Conservation (phyloP, 129 eudicot genomes). For the Glebionis coronaria region DNA sequence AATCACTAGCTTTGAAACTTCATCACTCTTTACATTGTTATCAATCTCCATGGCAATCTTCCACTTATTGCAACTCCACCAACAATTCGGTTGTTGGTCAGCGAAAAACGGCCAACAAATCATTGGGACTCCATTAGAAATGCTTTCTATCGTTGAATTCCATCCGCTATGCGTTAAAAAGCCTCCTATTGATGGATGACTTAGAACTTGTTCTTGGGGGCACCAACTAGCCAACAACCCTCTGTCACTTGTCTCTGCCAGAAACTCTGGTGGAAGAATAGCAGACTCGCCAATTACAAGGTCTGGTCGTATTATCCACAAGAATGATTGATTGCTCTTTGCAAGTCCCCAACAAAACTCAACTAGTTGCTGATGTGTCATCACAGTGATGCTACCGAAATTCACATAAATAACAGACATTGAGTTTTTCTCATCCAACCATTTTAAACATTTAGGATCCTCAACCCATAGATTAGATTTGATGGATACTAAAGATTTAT, state of each 20-base stretch:
- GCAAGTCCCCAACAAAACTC: constrained; percentile 46
- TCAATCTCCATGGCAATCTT: constrained; percentile 33
- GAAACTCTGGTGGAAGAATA: constrained; percentile 22
- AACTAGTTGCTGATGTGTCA: constrained; percentile 28
- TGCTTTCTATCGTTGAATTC: constrained; percentile 34
- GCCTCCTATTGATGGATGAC: constrained; percentile 26
- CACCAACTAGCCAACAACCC: constrained; percentile 38
- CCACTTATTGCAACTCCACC: constrained; percentile 34
- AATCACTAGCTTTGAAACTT: constrained; percentile 31
- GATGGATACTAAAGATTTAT: constrained; percentile 18
- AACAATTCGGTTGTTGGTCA: constrained; percentile 35
- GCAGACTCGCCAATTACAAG: constrained; percentile 29
- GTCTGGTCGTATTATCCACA: constrained; percentile 36
- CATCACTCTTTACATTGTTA: constrained; percentile 21
- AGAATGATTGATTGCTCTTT: constrained; percentile 23
- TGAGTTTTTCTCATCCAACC: constrained; percentile 35
- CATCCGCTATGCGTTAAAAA: constrained; percentile 38
- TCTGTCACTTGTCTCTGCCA: constrained; percentile 24
- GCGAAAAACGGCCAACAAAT: constrained; percentile 39
- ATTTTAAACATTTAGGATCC: constrained; percentile 32
- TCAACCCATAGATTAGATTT: constrained; percentile 48
- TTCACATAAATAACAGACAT: constrained; percentile 45
- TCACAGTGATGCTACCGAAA: constrained; percentile 42
- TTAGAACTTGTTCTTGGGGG: constrained; percentile 38
- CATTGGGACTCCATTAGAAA: constrained; percentile 37